Conservation (phyloP, 2,329 filamentous ascomycete genomes). For the Rhinocladiella similis region DNA sequence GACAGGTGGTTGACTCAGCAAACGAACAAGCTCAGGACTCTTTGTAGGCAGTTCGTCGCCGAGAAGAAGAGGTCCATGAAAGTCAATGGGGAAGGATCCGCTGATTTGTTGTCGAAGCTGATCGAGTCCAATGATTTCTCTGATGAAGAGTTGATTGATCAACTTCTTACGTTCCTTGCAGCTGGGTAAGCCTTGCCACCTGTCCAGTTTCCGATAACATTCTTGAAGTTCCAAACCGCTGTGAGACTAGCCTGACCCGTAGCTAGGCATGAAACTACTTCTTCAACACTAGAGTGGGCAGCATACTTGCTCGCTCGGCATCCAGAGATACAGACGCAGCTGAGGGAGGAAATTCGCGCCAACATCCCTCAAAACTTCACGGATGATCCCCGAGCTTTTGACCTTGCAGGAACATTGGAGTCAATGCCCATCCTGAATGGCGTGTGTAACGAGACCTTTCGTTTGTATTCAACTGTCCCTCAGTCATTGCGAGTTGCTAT, state of each 20-base stretch:
- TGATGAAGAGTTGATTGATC: conserved; percentile 76
- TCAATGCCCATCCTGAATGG: conserved; percentile 61
- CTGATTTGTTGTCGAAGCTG: conserved; percentile 43
- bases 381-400: background rate
- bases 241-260: background rate
- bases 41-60: background rate
- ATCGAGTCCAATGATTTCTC: conserved; percentile 71
- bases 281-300: conserved; percentile 74
- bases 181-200: conserved; percentile 48
- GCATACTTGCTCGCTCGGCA: conserved; percentile 68
- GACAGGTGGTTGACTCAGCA: background rate
- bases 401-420: conserved; percentile 56
- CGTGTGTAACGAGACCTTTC: conserved; percentile 38
- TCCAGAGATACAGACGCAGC: conserved; percentile 63
- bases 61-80: background rate
- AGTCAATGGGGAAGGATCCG: background rate
- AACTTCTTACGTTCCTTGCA: conserved; percentile 85
- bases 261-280: conserved; percentile 72
- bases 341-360: conserved; percentile 67
- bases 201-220: background rate
- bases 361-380: conserved; percentile 54
- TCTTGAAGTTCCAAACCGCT: background rate
- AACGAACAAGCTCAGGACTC: background rate
- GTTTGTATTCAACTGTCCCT: conserved; percentile 41
- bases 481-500: conserved; percentile 40